A percentile compares a stretch with the other conserved stretches of the same genome.
Evolutionary conservation across 768 basidiomycete species (phyloP).

Genomic region (Pholiota molesta): DNA sequence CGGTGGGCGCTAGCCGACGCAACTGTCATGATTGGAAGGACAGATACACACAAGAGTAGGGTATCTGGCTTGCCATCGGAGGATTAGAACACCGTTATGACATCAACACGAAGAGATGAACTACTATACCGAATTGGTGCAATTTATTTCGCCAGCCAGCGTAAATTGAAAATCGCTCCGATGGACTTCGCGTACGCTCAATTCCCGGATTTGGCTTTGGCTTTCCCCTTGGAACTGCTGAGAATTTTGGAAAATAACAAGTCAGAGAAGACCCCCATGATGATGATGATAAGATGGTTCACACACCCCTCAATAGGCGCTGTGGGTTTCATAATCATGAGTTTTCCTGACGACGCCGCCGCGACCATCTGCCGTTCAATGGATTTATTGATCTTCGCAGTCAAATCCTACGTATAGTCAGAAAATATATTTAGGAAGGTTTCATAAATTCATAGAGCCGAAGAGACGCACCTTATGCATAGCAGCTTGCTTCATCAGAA

Average conservation of each 20-base stretch:
- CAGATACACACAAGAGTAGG: not conserved
- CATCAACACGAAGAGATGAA: slow-evolving; percentile 1
- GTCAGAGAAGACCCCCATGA: not conserved
- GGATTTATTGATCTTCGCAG: slow-evolving; percentile 89
- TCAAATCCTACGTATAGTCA: slow-evolving; percentile 59
- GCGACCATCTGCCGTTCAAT: slow-evolving; percentile 92
- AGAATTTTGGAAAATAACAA: not conserved
- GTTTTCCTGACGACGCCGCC: slow-evolving; percentile 86
- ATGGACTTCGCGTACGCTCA: not conserved
- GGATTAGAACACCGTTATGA: not conserved
- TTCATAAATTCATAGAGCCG: not conserved
- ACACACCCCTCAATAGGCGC: slow-evolving; percentile 44
- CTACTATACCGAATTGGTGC: not conserved
- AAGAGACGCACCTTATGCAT: slow-evolving; percentile 66
- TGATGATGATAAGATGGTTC: not conserved
- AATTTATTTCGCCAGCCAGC: not conserved
- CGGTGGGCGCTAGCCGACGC: not conserved
- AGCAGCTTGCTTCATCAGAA: slow-evolving; percentile 71
- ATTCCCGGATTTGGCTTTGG: slow-evolving; percentile 1
- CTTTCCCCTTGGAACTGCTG: slow-evolving; percentile 4
- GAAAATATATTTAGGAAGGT: not conserved
- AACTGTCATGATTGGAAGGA: not conserved
- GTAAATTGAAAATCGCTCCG: not conserved
- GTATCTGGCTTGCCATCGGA: not conserved
- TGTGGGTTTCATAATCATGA: slow-evolving; percentile 88